Evolutionary conservation across 2,329 filamentous ascomycete species (phyloP).

Genomic region (Exophiala alcalophila): DNA sequence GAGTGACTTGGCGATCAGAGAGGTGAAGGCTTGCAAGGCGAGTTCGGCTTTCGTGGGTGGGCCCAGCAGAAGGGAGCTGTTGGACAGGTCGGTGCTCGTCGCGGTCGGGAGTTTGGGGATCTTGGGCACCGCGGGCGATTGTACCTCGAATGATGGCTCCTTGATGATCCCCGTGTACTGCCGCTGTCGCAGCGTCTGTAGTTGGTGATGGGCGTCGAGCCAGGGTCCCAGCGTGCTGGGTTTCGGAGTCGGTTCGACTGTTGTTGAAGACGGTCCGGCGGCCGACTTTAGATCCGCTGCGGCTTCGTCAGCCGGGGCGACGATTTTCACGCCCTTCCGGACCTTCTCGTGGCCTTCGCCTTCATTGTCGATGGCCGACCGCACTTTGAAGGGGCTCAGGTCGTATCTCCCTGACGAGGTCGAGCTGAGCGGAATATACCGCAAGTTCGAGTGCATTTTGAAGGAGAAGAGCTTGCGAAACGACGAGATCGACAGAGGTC

Average conservation of each 20-base stretch:
- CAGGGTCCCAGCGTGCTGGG: slow-evolving; percentile 34
- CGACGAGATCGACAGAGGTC: slow-evolving; percentile 80
- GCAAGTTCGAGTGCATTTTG: slow-evolving; percentile 85
- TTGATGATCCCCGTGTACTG: slow-evolving; percentile 56
- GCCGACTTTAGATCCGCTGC: slow-evolving; percentile 34
- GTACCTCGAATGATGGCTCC: slow-evolving; percentile 39
- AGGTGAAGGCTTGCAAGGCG: slow-evolving; percentile 64
- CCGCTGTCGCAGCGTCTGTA: slow-evolving; percentile 34
- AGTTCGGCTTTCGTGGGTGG: slow-evolving; percentile 84
- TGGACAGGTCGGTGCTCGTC: slow-evolving; percentile 40
- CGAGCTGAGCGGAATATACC: slow-evolving; percentile 73
- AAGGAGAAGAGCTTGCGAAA: slow-evolving; percentile 90
- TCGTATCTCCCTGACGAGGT: slow-evolving; percentile 74
- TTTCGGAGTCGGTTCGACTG: slow-evolving; percentile 27
- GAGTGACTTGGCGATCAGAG: slow-evolving; percentile 80
- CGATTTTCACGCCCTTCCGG: slow-evolving; percentile 67
- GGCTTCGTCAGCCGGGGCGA: slow-evolving; percentile 55
- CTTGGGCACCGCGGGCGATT: slow-evolving; percentile 25
- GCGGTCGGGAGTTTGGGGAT: slow-evolving; percentile 27
- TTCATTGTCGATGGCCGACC: slow-evolving; percentile 57
- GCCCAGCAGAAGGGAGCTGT: slow-evolving; percentile 38
- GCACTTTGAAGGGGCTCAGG: slow-evolving; percentile 81
- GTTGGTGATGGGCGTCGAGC: slow-evolving; percentile 37
- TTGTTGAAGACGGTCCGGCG: slow-evolving; percentile 20
- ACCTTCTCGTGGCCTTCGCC: slow-evolving; percentile 60